phyloP scores from a whole-genome alignment of 495 filamentous ascomycete species.

The Penicillium diatomitis region DNA sequence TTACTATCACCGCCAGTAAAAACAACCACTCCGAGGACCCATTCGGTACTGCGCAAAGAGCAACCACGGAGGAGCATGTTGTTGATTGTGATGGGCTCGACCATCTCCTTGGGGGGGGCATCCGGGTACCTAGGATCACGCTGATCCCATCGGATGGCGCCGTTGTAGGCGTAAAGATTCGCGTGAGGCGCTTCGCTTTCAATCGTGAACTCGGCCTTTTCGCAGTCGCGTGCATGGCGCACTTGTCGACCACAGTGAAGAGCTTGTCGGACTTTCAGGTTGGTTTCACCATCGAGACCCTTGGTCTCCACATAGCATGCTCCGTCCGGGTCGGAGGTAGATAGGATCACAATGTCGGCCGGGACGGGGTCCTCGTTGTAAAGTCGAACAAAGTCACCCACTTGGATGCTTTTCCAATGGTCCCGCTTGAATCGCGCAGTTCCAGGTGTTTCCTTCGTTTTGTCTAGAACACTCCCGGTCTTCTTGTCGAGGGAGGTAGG shows the following conservation, averaged over 20 bases:
- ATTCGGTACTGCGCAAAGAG: constrained; percentile 91
- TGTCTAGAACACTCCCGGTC: constrained; percentile 59
- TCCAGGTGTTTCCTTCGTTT: constrained; percentile 46
- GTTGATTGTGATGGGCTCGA: constrained; percentile 88
- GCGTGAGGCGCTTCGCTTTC: constrained; percentile 88
- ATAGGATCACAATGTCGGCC: constrained; percentile 90
- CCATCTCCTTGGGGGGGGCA: constrained; percentile 60
- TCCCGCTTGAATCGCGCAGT: constrained; percentile 81
- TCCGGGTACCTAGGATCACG: constrained; percentile 51
- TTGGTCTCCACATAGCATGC: constrained; percentile 98
- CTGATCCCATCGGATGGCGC: constrained; percentile 79
- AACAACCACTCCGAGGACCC: constrained; percentile 89
- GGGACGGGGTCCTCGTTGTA: constrained; percentile 96
- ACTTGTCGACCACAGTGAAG: constrained; percentile 75
- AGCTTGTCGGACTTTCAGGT: constrained; percentile 90
- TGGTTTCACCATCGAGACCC: constrained; percentile 96
- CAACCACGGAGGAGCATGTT: constrained; percentile 90
- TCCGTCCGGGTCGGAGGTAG: constrained; percentile 89
- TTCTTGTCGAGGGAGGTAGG: constrained; percentile 26
- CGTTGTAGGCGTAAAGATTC: constrained; percentile 91
- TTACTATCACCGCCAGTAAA: constrained; percentile 98
- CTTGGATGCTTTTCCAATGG: constrained; percentile 90
- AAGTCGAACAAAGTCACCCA: constrained; percentile 93
- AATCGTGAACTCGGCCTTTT: constrained; percentile 74
- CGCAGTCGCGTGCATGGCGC: constrained; percentile 87